phyloP scores from a whole-genome alignment of 495 filamentous ascomycete genomes.

The Thermothielavioides terrestris region DNA sequence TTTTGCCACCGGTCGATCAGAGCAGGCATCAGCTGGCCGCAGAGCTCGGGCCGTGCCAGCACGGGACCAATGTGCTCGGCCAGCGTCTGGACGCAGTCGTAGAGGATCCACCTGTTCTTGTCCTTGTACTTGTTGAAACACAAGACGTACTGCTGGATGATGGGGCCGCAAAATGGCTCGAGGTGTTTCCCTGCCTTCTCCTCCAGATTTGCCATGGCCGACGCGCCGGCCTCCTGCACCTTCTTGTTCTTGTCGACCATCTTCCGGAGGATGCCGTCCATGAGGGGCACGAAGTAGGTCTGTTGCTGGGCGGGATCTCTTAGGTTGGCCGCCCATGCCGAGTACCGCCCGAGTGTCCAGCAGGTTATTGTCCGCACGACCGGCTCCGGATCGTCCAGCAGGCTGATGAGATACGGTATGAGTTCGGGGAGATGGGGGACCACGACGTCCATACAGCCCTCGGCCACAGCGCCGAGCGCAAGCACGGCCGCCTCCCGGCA shows the following conservation, averaged over 20 bases:
- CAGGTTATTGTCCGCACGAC: conserved; percentile 97
- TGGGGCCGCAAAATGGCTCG: conserved; percentile 77
- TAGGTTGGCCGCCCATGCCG: conserved; percentile 81
- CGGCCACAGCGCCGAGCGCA: conserved; percentile 88
- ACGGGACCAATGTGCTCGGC: conserved; percentile 82
- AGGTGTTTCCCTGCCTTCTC: conserved; percentile 80
- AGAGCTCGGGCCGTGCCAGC: conserved; percentile 66
- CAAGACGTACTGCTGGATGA: conserved; percentile 81
- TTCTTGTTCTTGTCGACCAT: conserved; percentile 98
- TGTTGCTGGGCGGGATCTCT: conserved; percentile 54
- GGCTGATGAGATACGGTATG: conserved; percentile 79
- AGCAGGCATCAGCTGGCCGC: conserved; percentile 86
- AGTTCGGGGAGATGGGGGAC: conserved; percentile 86
- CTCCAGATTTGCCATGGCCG: conserved; percentile 91
- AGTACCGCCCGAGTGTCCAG: conserved; percentile 94
- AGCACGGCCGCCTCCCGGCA: conserved; percentile 92
- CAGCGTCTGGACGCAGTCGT: conserved; percentile 96
- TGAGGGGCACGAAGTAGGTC: conserved; percentile 87
- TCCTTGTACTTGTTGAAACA: conserved; percentile 97
- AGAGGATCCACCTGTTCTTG: conserved; percentile 96
- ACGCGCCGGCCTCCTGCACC: conserved; percentile 93
- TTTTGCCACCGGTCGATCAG: conserved; percentile 84
- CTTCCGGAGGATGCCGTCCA: conserved; percentile 88
- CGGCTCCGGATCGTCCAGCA: conserved; percentile 76
- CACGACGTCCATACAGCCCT: conserved; percentile 86